Percentiles rank a stretch among this genome's conserved stretches.
These are phyloP conservation scores for Zancudomyces culisetae DNA, from an alignment of 371 early-diverging fungal species.

Conservation along the genomic window DNA sequence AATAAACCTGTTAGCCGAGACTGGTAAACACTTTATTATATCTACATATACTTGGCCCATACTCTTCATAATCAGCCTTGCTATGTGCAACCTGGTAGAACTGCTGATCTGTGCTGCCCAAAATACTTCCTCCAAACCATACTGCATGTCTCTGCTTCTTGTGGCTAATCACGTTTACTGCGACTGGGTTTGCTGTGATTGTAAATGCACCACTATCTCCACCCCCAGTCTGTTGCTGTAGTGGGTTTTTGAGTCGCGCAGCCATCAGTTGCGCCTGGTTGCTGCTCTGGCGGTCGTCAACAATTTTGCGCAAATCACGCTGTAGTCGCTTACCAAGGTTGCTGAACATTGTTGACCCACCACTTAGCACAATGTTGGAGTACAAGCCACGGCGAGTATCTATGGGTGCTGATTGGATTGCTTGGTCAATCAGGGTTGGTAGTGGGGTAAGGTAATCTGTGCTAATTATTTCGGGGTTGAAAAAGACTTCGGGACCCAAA, in stretches of 20 bases:
- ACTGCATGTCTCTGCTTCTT: slow-evolving; percentile 96
- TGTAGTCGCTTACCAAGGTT: slow-evolving; percentile 88
- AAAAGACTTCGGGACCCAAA: slow-evolving; percentile 95
- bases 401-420: slow-evolving; percentile 89
- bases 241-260: too few species aligned
- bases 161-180: slow-evolving; percentile 92
- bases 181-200: slow-evolving; percentile 58
- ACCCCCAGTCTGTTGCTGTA: too few species aligned
- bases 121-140: slow-evolving; percentile 90
- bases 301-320: slow-evolving; percentile 79
- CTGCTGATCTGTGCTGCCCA: slow-evolving; percentile 85
- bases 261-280: slow-evolving; percentile 40
- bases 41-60: slow-evolving; percentile 87
- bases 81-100: slow-evolving; percentile 88
- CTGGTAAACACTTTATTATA: slow-evolving; percentile 82
- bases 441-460: slow-evolving; percentile 91
- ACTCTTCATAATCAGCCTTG: slow-evolving; percentile 95
- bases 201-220: slow-evolving; percentile 42
- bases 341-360: slow-evolving; percentile 96
- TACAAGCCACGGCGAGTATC: slow-evolving; percentile 92
- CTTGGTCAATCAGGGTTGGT: slow-evolving; percentile 86
- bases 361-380: slow-evolving; percentile 89
- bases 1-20: slow-evolving; percentile 21
- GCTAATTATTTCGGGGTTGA: slow-evolving; percentile 92
- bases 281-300: slow-evolving; percentile 55